Conservation (phyloP, 495 filamentous ascomycete genomes). For the Hypoxylon trugodes region DNA sequence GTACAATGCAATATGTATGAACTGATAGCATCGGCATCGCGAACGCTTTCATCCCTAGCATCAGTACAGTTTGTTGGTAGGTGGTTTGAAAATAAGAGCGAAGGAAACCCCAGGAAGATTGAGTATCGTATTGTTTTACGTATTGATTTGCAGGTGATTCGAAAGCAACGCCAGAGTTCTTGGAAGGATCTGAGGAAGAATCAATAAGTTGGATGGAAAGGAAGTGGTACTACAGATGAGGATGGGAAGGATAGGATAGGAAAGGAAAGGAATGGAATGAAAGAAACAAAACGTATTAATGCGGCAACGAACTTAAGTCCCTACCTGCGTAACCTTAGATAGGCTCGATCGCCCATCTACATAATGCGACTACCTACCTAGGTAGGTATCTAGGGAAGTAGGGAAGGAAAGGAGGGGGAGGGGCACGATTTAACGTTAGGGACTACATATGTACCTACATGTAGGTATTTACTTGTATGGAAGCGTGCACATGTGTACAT, state of each 20-base stretch:
- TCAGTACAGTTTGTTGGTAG: conserved; percentile 17
- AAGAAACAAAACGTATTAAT: background rate
- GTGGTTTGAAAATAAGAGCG: conserved; percentile 1
- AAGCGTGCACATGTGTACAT: background rate
- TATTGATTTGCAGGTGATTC: conserved; percentile 24
- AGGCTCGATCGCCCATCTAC: too few relatives aligned
- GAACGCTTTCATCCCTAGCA: conserved; percentile 31
- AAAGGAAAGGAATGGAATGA: conserved; percentile 13
- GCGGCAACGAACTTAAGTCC: too few relatives aligned
- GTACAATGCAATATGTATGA: background rate
- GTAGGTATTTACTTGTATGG: too few relatives aligned
- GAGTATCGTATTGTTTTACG: conserved; percentile 21
- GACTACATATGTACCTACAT: background rate
- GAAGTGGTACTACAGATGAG: too few relatives aligned
- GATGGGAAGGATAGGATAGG: too few relatives aligned
- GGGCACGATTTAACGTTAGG: background rate
- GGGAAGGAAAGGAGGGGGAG: background rate
- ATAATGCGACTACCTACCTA: too few relatives aligned
- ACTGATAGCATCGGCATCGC: conserved; percentile 17
- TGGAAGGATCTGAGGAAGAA: conserved; percentile 1
- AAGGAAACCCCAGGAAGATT: too few relatives aligned
- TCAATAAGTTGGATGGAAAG: too few relatives aligned
- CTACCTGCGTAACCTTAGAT: too few relatives aligned
- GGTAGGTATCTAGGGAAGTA: background rate
- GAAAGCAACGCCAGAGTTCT: conserved; percentile 6